Percentiles rank a stretch among this genome's conserved stretches.
These are phyloP conservation scores for Orbilia ellipsospora DNA, from an alignment of 2,329 filamentous ascomycete genomes.

Conservation along the genomic window DNA sequence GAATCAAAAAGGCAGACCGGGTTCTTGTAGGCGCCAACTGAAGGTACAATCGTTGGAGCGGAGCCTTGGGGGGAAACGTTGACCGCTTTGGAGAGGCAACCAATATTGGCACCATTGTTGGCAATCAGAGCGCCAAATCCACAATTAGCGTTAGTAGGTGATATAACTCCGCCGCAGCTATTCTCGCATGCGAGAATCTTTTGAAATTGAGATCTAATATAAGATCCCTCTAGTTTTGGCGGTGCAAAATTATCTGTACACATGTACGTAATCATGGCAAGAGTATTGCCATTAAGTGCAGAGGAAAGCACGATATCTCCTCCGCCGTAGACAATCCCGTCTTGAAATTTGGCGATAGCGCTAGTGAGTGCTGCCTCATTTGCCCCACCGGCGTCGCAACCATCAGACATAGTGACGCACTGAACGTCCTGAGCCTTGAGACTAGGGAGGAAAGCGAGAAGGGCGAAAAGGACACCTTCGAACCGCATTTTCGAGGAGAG, in stretches of 20 bases:
- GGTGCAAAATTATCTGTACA: constrained; percentile 7
- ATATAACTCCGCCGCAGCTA: constrained; percentile 24
- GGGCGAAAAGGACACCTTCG: neutral
- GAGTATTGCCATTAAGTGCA: constrained; percentile 1
- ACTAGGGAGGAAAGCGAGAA: constrained; percentile 16
- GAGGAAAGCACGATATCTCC: constrained; percentile 34
- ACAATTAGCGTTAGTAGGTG: constrained; percentile 12
- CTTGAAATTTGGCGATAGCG: constrained; percentile 29
- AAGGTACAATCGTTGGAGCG: neutral
- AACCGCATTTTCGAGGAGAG: constrained; percentile 14
- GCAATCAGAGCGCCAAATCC: constrained; percentile 30
- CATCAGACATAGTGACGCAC: constrained; percentile 24
- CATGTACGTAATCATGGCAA: neutral
- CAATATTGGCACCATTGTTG: constrained; percentile 21
- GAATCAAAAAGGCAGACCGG: constrained; percentile 24
- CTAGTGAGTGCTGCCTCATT: constrained; percentile 20
- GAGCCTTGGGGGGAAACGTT: constrained; percentile 23
- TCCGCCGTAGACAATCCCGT: constrained; percentile 29
- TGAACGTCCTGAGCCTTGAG: constrained; percentile 31
- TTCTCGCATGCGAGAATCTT: constrained; percentile 29
- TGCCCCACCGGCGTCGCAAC: constrained; percentile 15
- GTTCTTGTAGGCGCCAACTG: neutral
- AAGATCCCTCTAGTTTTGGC: constrained; percentile 20
- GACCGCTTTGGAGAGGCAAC: constrained; percentile 23
- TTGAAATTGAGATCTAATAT: constrained; percentile 30